Conservation (phyloP, 768 basidiomycete species). For the Naganishia vaughanmartiniae region DNA sequence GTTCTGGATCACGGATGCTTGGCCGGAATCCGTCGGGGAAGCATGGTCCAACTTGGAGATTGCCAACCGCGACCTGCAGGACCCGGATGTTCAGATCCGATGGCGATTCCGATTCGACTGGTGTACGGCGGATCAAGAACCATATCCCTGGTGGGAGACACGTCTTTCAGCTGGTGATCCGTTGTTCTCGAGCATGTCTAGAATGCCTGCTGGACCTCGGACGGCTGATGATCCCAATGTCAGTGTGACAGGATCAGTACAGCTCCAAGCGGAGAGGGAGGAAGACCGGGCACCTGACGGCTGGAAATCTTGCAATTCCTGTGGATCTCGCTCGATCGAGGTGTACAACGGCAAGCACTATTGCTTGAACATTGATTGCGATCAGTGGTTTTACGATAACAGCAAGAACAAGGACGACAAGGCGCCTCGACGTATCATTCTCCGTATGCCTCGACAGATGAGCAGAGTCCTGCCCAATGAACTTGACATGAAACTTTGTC, state of each 20-base stretch:
- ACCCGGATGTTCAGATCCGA: constrained; percentile 29
- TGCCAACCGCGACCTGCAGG: background rate
- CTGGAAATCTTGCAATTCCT: constrained; percentile 33
- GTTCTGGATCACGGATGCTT: constrained; percentile 49
- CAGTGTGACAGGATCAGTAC: background rate
- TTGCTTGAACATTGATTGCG: constrained; percentile 40
- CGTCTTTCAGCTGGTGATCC: background rate
- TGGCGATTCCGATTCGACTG: constrained; percentile 49
- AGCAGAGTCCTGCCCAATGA: constrained; percentile 34
- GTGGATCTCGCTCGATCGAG: constrained; percentile 26
- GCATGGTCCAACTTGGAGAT: constrained; percentile 20
- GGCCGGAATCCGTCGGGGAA: constrained; percentile 31
- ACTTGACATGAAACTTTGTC: constrained; percentile 38
- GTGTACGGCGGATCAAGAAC: constrained; percentile 30
- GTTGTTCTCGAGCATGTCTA: background rate
- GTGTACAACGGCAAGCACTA: constrained; percentile 37
- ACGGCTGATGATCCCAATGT: background rate
- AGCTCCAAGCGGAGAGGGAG: background rate
- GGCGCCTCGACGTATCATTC: constrained; percentile 19
- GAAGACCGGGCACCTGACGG: constrained; percentile 6
- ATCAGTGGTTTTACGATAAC: constrained; percentile 34
- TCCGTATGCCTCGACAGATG: constrained; percentile 11
- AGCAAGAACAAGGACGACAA: background rate
- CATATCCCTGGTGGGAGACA: constrained; percentile 36
- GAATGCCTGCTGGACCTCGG: background rate